Evolutionary conservation across 108 stramenopile genomes (phyloP), one percentile per base, ranked within the genome.

Genomic region (Cyclotella baltica): DNA sequence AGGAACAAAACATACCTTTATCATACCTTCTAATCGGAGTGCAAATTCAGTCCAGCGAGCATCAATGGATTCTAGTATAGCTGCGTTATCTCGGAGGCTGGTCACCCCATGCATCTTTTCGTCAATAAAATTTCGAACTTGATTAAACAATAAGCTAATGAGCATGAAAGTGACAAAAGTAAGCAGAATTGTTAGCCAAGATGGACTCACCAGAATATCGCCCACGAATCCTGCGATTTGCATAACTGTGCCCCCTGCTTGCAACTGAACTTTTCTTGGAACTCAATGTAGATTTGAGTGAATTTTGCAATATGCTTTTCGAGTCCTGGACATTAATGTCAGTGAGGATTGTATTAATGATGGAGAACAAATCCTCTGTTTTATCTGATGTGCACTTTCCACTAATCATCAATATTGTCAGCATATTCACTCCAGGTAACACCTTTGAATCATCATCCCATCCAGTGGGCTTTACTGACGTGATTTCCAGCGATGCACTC

Each of bases 101-200:
- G 88, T 85, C 22, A 96, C 68, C 43, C 97, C 97, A 25, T 86
- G 75, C 83, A 92, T 84, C 47, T 91, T 80, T 81, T 98, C 97
- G 38, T 75, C 68, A 33, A 98, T 65, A 72, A 85, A 92, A 16
- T 83, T 87, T 67, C 67, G 20, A 33, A 56, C 70, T 50, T 48
- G n/a, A 48, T 48, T 2, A n/a, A n/a, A n/a, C 40, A 43, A 43
- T 43, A 10, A 13, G 13, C 6, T 10, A 43, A 43, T 13, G 40
- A 55, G 31, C 31, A 53, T 48, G 22, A 43, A 29, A 50, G 68
- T 18, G 29, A 31, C 22, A 33, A 4, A 1, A 37, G n/a, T 23
- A 22, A 20, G n/a, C 38, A 25, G 6, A 53, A 13, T 23, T 30
- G 33, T 34, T 55, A 15, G 0, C 25, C 36, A 59, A 6, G 29